Percentiles rank a stretch among this genome's conserved stretches.
phyloP scores from a whole-genome alignment of 805 yeast genomes.

The Komagataella pastoris region DNA sequence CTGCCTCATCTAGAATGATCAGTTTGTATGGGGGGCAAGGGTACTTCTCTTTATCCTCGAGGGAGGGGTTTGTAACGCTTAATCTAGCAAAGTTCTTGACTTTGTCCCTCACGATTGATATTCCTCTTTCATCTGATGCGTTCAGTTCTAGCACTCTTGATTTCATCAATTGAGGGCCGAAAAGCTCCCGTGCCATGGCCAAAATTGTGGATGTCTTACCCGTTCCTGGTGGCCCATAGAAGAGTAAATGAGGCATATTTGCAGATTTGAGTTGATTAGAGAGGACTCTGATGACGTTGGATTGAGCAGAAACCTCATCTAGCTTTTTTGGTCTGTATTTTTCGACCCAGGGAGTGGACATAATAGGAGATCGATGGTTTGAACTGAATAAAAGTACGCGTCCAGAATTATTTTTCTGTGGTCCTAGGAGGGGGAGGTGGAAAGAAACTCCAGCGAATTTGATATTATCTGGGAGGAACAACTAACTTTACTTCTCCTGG shows the following conservation, averaged over 20 bases:
- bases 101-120: slow-evolving; percentile 74
- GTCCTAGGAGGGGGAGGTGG: not conserved
- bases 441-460: not conserved
- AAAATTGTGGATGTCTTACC: slow-evolving; percentile 85
- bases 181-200: slow-evolving; percentile 69
- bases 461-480: not conserved
- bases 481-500: not conserved
- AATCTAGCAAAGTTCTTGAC: slow-evolving; percentile 79
- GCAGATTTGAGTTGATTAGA: slow-evolving; percentile 68
- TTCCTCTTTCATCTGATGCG: slow-evolving; percentile 89
- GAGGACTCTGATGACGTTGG: slow-evolving; percentile 73
- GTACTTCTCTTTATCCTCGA: slow-evolving; percentile 54
- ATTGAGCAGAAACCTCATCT: slow-evolving; percentile 86
- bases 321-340: slow-evolving; percentile 85
- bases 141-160: slow-evolving; percentile 69
- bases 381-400: not conserved
- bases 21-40: slow-evolving; percentile 97
- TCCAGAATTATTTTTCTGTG: not conserved
- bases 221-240: slow-evolving; percentile 91
- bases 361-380: not conserved
- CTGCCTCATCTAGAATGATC: slow-evolving; percentile 89
- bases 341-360: slow-evolving; percentile 70
- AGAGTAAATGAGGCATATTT: slow-evolving; percentile 83
- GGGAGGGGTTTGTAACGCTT: slow-evolving; percentile 68
- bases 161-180: slow-evolving; percentile 58